phyloP scores from a whole-genome alignment of 192 early-diverging fungal species.

The Obelidium mucronatum region DNA sequence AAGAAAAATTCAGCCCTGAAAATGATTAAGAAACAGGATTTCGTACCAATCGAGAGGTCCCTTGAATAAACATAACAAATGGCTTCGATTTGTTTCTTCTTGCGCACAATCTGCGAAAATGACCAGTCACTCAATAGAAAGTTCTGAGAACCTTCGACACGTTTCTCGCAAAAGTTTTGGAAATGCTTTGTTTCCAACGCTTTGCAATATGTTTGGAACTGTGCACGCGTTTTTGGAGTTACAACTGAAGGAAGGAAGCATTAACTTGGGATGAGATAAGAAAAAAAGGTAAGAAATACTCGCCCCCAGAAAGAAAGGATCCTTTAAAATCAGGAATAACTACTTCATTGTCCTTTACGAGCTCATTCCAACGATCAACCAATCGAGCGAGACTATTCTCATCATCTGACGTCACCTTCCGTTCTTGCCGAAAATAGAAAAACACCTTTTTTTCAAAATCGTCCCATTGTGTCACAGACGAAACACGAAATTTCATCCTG shows the following conservation, averaged over 20 bases:
- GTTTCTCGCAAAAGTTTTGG: not conserved
- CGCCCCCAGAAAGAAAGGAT: no score
- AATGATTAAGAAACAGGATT: no score
- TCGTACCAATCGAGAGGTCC: no score
- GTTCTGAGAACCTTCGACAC: not conserved
- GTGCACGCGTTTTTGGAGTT: not conserved
- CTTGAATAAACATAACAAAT: not conserved
- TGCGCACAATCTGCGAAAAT: not conserved
- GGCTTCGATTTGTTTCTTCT: not conserved
- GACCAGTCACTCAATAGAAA: not conserved
- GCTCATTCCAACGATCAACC: not conserved
- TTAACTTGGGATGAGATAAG: no score
- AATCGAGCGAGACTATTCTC: not conserved
- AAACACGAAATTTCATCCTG: not conserved
- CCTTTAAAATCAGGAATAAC: no score
- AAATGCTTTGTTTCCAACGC: no score
- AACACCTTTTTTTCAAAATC: not conserved
- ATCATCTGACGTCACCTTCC: not conserved
- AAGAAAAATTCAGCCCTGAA: no score
- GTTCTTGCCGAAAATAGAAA: not conserved
- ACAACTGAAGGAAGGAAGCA: no score
- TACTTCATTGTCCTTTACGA: not conserved
- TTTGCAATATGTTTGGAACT: no score
- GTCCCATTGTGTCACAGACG: not conserved
- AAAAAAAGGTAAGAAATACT: no score